A percentile compares a stretch with the other conserved stretches of the same genome.
Evolutionary conservation across 2,329 filamentous ascomycete species (phyloP).

Genomic region (Gremmenia infestans): DNA sequence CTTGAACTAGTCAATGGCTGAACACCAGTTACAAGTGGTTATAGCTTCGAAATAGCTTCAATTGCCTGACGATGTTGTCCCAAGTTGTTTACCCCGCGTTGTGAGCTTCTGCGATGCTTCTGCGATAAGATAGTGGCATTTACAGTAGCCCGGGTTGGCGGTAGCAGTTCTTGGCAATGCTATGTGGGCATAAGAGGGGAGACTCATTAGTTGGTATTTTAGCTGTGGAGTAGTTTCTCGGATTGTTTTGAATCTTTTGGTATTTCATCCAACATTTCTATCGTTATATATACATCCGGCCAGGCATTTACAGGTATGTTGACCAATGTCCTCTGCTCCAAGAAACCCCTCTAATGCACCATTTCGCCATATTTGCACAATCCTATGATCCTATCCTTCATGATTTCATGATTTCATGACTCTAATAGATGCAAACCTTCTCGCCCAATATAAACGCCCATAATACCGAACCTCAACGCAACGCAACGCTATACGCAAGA

Average conservation of each 20-base stretch:
- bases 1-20: slow-evolving; percentile 3
- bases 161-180: not conserved
- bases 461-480: slow-evolving; percentile 4
- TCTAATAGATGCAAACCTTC: not conserved
- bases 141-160: not conserved
- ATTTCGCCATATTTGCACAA: not conserved
- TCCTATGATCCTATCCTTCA: too few species aligned
- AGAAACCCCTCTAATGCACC: not conserved
- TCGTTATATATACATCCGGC: not conserved
- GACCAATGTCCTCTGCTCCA: not conserved
- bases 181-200: not conserved
- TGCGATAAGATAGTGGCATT: not conserved
- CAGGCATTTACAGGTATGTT: not conserved
- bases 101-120: not conserved
- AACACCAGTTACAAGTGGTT: not conserved
- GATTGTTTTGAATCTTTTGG: not conserved
- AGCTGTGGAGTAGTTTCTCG: not conserved
- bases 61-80: not conserved
- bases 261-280: not conserved
- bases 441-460: slow-evolving; percentile 1
- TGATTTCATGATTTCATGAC: not conserved
- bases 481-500: slow-evolving; percentile 17
- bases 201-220: not conserved
- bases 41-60: not conserved
- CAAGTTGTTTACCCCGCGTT: not conserved